Evolutionary conservation across 176 grass and related monocot genomes (phyloP), one percentile per base, ranked within the genome.

Genomic region (Carex cristatella): DNA sequence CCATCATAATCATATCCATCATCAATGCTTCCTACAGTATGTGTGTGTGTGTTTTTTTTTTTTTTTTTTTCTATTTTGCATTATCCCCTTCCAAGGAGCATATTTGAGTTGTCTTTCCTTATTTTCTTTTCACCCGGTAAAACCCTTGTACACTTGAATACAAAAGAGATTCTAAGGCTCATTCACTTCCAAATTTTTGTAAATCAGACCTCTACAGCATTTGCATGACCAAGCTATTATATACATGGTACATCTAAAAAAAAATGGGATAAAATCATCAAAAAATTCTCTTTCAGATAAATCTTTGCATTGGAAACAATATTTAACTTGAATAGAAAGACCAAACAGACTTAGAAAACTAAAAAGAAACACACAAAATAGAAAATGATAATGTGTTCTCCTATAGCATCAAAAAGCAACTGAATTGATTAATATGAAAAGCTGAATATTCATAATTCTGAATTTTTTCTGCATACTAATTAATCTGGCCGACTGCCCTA

Each of bases 1-100:
- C 70, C 81, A 59, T 89, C 93, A 93, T 88, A 98, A 68, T 94
- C 91, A 57, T 98, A 98, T 90, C 95, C 93, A 83, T 95, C 95
- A 18, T 95, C 93, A 42, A 91, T 83, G 61, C 86, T 94, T 86
- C 88, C 89, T 84, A 80, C 84, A 84, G 90, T 23, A 0, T 23
- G 23, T 23, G 23, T 23, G 23, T 23, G 23, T 23, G 23, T 82
- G 61, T n/a, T n/a, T n/a, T n/a, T n/a, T n/a, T n/a, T n/a, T n/a
- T 51, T 98, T 70, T 93, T 95, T 82, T 82, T 48, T 71, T 40
- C 86, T 95, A 72, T 91, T 98, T 63, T 94, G 88, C 86, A 88
- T 88, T 89, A 95, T 98, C 75, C 91, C 76, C 76, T 94, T 54
- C 89, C 95, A 70, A 98, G 91, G 84, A 90, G 88, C 35, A 84